Conservation (phyloP, 768 basidiomycete species). For the Tricholoma saponaceum region DNA sequence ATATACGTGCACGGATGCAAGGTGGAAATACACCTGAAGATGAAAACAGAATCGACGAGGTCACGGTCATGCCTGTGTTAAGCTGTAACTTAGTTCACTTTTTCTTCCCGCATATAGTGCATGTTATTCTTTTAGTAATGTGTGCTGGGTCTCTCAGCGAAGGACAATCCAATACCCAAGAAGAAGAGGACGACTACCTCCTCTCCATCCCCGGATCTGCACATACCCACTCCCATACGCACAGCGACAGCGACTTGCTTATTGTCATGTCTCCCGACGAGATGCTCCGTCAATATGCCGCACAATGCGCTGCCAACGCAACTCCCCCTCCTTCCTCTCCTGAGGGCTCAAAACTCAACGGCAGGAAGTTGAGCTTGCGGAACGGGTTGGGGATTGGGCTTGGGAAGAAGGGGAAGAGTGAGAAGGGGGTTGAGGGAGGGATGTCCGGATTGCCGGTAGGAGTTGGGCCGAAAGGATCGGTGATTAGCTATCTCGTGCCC, state of each 20-base stretch:
- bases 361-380: slow-evolving; percentile 9
- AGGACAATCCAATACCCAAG: background rate
- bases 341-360: background rate
- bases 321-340: background rate
- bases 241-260: slow-evolving; percentile 28
- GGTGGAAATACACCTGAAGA: slow-evolving; percentile 25
- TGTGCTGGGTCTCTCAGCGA: slow-evolving; percentile 42
- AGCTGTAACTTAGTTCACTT: slow-evolving; percentile 46
- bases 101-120: background rate
- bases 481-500: slow-evolving; percentile 24
- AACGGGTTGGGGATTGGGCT: slow-evolving; percentile 3
- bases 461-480: background rate
- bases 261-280: slow-evolving; percentile 60
- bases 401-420: slow-evolving; percentile 3
- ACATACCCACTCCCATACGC: slow-evolving; percentile 25
- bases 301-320: slow-evolving; percentile 15
- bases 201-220: slow-evolving; percentile 34
- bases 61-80: slow-evolving; percentile 66
- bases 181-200: slow-evolving; percentile 40
- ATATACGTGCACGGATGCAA: slow-evolving; percentile 53
- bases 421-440: slow-evolving; percentile 5
- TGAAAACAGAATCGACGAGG: slow-evolving; percentile 40
- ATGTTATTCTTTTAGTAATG: slow-evolving; percentile 51
- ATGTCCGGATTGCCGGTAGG: background rate
- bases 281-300: slow-evolving; percentile 73